Conservation (phyloP, 176 grass and related monocot genomes). For the Alopecurus myosuroides region DNA sequence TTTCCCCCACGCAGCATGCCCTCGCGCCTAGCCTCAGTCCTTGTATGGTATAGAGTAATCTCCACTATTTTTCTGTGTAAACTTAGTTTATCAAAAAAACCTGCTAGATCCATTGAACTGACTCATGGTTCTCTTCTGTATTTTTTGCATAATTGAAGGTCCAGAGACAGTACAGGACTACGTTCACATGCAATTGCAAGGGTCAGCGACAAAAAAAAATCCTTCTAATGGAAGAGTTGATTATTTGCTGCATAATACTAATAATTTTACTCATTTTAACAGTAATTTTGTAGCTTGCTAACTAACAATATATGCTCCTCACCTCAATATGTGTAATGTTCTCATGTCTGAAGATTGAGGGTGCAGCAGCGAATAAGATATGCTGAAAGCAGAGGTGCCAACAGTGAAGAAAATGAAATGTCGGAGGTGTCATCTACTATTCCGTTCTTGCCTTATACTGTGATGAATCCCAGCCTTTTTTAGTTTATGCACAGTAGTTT, state of each 20-base stretch:
- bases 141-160: slow-evolving; percentile 97
- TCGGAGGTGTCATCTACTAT: slow-evolving; percentile 83
- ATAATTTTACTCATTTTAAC: neutral
- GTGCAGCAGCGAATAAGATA: slow-evolving; percentile 70
- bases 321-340: neutral
- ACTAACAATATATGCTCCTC: neutral
- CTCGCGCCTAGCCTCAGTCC: too few relatives aligned
- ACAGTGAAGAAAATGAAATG: slow-evolving; percentile 84
- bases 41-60: too few relatives aligned
- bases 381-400: slow-evolving; percentile 47
- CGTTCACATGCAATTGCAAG: slow-evolving; percentile 63
- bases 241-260: neutral
- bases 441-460: slow-evolving; percentile 85
- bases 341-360: slow-evolving; percentile 65
- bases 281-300: neutral
- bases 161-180: slow-evolving; percentile 76
- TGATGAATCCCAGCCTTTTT: too few relatives aligned
- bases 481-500: too few relatives aligned
- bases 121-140: slow-evolving; percentile 18
- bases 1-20: too few relatives aligned
- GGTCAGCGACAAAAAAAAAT: slow-evolving; percentile 75
- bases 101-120: neutral
- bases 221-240: slow-evolving; percentile 93
- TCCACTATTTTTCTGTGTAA: too few relatives aligned
- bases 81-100: too few relatives aligned